Conservation (phyloP, 2,329 filamentous ascomycete genomes). For the Colletotrichum camelliae region DNA sequence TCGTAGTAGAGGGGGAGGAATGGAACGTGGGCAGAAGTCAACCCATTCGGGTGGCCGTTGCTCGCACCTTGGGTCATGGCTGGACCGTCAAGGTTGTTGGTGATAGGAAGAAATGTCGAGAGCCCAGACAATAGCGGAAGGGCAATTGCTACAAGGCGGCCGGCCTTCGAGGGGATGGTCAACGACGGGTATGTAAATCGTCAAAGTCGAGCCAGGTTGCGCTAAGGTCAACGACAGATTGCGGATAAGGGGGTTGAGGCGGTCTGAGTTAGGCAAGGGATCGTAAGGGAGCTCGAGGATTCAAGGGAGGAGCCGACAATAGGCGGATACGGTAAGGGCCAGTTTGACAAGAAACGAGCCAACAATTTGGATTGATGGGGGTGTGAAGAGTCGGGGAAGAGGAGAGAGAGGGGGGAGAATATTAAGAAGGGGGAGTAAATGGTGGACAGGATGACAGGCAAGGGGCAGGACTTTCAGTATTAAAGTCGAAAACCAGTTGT, state of each 20-base stretch:
- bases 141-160: background rate
- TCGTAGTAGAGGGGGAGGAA: slow-evolving; percentile 82
- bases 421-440: background rate
- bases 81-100: background rate
- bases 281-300: background rate
- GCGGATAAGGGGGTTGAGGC: background rate
- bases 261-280: background rate
- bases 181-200: background rate
- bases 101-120: background rate
- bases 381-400: background rate
- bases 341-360: background rate
- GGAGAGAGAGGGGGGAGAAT: background rate
- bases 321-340: background rate
- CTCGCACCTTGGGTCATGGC: slow-evolving; percentile 22
- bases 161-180: background rate
- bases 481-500: slow-evolving; percentile 3
- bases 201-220: background rate
- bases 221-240: background rate
- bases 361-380: background rate
- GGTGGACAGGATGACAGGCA: background rate
- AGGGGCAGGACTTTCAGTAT: background rate
- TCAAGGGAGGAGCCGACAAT: background rate
- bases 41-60: slow-evolving; percentile 37
- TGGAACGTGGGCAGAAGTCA: slow-evolving; percentile 51
- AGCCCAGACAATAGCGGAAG: slow-evolving; percentile 11